Base-by-base conservation (phyloP, 2,329 filamentous ascomycete genomes). In the Triangularia setosa region DNA sequence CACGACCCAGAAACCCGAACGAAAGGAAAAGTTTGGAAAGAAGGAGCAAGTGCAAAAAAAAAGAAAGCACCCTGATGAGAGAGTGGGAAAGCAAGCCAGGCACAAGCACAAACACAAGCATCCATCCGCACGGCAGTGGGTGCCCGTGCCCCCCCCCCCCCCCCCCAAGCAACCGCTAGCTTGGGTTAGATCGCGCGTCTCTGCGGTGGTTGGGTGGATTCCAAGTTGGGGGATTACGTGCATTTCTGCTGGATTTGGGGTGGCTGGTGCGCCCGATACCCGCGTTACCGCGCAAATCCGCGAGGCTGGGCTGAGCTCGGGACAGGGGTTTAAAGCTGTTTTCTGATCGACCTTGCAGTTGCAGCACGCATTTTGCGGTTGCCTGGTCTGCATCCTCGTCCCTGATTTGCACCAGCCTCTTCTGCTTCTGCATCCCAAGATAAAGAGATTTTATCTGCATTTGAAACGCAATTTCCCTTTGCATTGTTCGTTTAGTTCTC, bases 161-260 rank as follows among this genome's bases (percentile, higher is more conserved):
- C 23, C 52, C 21, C 52, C 52, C 52, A 55, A 53, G 52, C 48
- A 57, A 60, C 58, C 58, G 58, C 40, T 60, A 60, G 57, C 57
- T 21, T 25, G 57, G 30, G 58, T 21, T 67, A 48, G 40, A 48
- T 48, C 40, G 40, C 40, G 40, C 66, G 66, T 64, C 57, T 65
- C 61, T 48, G 16, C 60, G 65, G 66, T 68, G 66, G 66, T 63
- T 66, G 66, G 66, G 66, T 63, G 57, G 57, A 40, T 40, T 48
- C 35, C 57, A 27, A 28, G 33, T 60, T 60, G 52, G 23, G 58
- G 58, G 33, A 60, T 52, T 60, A 27, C 58, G 65, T 60, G 65
- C 59, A 64, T 65, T 60, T 59, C 65, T 21, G 58, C 28, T 62
- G 23, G 57, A 35, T 52, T 33, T 55, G 40, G 25, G 66, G 66